phyloP scores from a whole-genome alignment of 2,329 filamentous ascomycete species.

The Escovopsis weberi region DNA sequence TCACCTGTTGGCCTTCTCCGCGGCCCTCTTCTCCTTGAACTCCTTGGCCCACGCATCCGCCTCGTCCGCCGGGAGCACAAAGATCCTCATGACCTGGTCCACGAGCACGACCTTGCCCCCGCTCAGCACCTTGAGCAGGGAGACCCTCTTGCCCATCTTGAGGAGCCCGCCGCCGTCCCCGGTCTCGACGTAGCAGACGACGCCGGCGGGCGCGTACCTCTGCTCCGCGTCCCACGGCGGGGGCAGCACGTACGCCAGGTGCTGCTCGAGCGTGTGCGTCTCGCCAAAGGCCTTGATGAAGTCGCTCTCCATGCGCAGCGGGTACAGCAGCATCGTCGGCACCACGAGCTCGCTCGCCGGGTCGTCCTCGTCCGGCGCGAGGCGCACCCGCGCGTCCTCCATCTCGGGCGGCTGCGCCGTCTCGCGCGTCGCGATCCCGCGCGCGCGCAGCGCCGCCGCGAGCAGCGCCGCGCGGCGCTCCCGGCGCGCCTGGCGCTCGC shows the following conservation, averaged over 20 bases:
- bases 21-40: slow-evolving; percentile 61
- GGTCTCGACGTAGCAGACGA: slow-evolving; percentile 89
- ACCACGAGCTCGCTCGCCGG: slow-evolving; percentile 58
- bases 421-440: slow-evolving; percentile 53
- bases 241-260: slow-evolving; percentile 75
- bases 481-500: slow-evolving; percentile 37
- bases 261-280: slow-evolving; percentile 57
- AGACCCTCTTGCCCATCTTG: slow-evolving; percentile 78
- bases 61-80: slow-evolving; percentile 60
- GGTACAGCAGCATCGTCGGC: slow-evolving; percentile 75
- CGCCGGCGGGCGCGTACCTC: slow-evolving; percentile 49
- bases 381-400: slow-evolving; percentile 62
- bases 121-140: slow-evolving; percentile 57
- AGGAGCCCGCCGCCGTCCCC: slow-evolving; percentile 63
- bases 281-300: slow-evolving; percentile 83
- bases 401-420: slow-evolving; percentile 68
- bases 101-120: slow-evolving; percentile 74
- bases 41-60: slow-evolving; percentile 67
- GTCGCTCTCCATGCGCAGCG: slow-evolving; percentile 66
- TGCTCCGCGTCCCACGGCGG: slow-evolving; percentile 66
- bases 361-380: slow-evolving; percentile 60
- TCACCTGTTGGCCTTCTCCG: slow-evolving; percentile 21
- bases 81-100: slow-evolving; percentile 71
- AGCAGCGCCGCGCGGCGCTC: slow-evolving; percentile 47
- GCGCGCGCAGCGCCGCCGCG: slow-evolving; percentile 47